Evolutionary conservation across 2,329 filamentous ascomycete species (phyloP).

Genomic region (Trichoderma pleuroti): DNA sequence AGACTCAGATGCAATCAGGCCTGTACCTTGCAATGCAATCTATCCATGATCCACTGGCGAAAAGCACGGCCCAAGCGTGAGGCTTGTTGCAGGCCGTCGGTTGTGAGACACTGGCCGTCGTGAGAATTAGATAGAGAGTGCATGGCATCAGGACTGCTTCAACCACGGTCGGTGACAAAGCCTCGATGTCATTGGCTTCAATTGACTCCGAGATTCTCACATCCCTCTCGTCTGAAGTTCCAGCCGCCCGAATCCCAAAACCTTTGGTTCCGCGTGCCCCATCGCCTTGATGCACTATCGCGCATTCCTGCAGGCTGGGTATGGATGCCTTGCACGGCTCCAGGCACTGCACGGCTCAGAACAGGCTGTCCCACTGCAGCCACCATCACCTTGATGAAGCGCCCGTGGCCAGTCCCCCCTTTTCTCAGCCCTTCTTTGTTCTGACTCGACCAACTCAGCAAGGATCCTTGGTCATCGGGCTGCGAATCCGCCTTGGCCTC

Average conservation of each 20-base stretch:
- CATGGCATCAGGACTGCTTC: not conserved
- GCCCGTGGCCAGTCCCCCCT: not conserved
- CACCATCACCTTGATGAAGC: conserved; percentile 7
- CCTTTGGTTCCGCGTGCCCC: not conserved
- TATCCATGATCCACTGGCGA: conserved; percentile 15
- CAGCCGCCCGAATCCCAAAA: not conserved
- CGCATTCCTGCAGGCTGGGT: conserved; percentile 21
- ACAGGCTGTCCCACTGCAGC: conserved; percentile 16
- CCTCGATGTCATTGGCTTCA: not conserved
- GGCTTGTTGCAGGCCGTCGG: not conserved
- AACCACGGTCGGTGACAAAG: not conserved
- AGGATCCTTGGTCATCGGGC: conserved; percentile 6
- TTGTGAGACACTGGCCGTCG: not conserved
- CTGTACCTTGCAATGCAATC: conserved; percentile 13
- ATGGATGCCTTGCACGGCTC: conserved; percentile 17
- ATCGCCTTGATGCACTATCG: conserved; percentile 21
- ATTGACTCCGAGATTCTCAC: not conserved
- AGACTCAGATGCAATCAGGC: conserved; percentile 6
- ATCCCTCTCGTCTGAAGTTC: not conserved
- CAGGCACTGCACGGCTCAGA: conserved; percentile 15
- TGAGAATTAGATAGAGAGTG: conserved; percentile 18
- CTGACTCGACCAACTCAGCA: conserved; percentile 10
- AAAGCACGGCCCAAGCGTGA: conserved; percentile 19
- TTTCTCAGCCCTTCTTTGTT: not conserved
- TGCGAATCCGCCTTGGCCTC: not conserved